phyloP scores from a whole-genome alignment of 768 basidiomycete species.

The Cystoderma amianthinum region DNA sequence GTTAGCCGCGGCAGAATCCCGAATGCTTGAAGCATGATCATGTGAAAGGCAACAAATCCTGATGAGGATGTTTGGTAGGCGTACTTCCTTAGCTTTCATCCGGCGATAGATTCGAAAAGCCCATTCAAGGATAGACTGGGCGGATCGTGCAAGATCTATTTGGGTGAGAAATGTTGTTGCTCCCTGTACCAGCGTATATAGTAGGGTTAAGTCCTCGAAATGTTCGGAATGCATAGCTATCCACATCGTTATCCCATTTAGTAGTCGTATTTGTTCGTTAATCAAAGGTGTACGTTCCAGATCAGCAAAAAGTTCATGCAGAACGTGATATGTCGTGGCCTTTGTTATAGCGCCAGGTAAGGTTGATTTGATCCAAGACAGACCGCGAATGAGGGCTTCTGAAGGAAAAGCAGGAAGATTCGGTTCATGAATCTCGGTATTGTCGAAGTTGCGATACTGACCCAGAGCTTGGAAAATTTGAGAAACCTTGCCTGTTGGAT shows the following conservation, averaged over 20 bases:
- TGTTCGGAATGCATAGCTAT: constrained; percentile 51
- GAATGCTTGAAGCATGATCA: constrained; percentile 35
- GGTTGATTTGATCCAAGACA: constrained; percentile 51
- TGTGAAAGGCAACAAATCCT: constrained; percentile 59
- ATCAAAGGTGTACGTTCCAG: constrained; percentile 65
- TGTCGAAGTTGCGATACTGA: constrained; percentile 39
- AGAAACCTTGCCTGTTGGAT: constrained; percentile 26
- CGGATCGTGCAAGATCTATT: constrained; percentile 56
- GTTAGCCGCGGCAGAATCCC: constrained; percentile 17
- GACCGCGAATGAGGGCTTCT: constrained; percentile 39
- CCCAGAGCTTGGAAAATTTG: constrained; percentile 44
- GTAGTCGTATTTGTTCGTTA: constrained; percentile 73
- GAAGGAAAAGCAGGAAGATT: constrained; percentile 58
- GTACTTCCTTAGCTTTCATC: constrained; percentile 32
- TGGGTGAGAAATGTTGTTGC: constrained; percentile 60
- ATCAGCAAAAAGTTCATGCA: constrained; percentile 65
- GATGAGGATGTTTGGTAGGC: constrained; percentile 60
- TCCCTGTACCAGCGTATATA: constrained; percentile 66
- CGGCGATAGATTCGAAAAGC: constrained; percentile 48
- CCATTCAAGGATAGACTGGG: constrained; percentile 79
- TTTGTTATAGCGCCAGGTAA: constrained; percentile 33
- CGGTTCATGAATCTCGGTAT: constrained; percentile 51
- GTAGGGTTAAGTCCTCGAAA: constrained; percentile 51
- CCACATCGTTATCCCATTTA: constrained; percentile 72
- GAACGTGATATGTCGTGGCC: constrained; percentile 72